Base-by-base conservation (phyloP, 2,329 filamentous ascomycete species). In the Diaporthe amygdali region DNA sequence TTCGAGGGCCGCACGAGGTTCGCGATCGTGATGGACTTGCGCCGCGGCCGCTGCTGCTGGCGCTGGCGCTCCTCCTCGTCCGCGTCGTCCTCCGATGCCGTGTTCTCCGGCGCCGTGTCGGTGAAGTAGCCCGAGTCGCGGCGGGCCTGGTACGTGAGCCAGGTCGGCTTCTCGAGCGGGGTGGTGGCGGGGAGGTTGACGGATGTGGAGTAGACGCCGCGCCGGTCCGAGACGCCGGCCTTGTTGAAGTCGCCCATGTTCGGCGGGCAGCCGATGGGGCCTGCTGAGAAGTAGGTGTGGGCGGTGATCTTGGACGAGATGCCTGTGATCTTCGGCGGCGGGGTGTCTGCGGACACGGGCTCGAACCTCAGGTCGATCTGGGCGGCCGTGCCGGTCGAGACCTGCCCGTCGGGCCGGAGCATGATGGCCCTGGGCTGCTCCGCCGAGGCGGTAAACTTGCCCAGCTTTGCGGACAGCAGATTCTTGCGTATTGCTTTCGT, bases 71-170 rank as follows among this genome's bases (percentile, higher is more conserved):
- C 37, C 73, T 72, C 70, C 73, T 5, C 74, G 20, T 76, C 75
- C 27, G 71, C 71, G 49, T 81, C 79, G 66, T 47, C 64, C 27
- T 84, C 82, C 0, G 81, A 83, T 15, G 73, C 44, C n/a, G 75
- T 76, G 27, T 79, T 78, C 52, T 79, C 80, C 25, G 79, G 79
- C 25, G 79, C 69, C 64, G 79, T 77, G n/a, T 84, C 81, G 76
- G 81, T 86, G 15, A 82, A 82, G 76, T 89, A 89, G 9, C 88
- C 87, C 2, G 88, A 89, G 75, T 89, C 87, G 25, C 87, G 83
- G 37, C 87, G 82, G 1, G 75, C 76, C 30, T 77, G 74, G 3
- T 80, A 78, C 68, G 83, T 78, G 25, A 73, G 75, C 88, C 88
- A 90, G 27, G 75, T 74, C 14, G 82, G 71, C 17, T 79, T 76